These are phyloP conservation scores for Ophiocordyceps camponoti-leonardi DNA, from an alignment of 2,329 filamentous ascomycete species.

Conservation along the genomic window DNA sequence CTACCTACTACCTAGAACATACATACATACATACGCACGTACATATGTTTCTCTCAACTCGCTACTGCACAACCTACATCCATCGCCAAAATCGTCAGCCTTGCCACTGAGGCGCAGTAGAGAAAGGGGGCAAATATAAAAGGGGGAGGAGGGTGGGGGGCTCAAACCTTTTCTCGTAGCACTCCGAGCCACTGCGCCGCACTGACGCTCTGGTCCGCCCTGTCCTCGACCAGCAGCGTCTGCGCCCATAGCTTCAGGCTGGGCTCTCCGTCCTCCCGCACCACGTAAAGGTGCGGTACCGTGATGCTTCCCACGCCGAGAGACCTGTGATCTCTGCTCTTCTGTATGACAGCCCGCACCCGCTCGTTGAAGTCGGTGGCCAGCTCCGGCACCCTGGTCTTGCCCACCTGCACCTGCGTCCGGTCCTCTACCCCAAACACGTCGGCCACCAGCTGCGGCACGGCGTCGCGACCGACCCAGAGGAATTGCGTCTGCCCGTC, in stretches of 20 bases:
- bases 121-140: neutral
- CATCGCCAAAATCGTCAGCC: neutral
- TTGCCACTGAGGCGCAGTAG: neutral
- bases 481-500: constrained; percentile 96
- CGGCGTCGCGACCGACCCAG: constrained; percentile 86
- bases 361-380: constrained; percentile 96
- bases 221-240: constrained; percentile 85
- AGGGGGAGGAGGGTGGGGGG: neutral
- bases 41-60: neutral
- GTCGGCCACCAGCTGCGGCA: constrained; percentile 73
- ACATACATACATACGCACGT: too few species aligned
- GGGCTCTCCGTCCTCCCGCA: constrained; percentile 90
- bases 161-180: constrained; percentile 74
- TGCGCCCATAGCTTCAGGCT: constrained; percentile 93
- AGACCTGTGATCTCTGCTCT: constrained; percentile 74
- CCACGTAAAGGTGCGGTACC: constrained; percentile 83
- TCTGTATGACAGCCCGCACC: constrained; percentile 75
- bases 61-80: constrained; percentile 1
- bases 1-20: neutral
- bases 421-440: constrained; percentile 82
- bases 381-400: constrained; percentile 68
- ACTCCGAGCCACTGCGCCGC: constrained; percentile 85
- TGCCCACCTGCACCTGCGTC: constrained; percentile 75
- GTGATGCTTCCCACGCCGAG: constrained; percentile 84
- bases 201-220: constrained; percentile 85